Evolutionary conservation across 441 rosid species (phyloP).

Genomic region (Populus trichocarpa): DNA sequence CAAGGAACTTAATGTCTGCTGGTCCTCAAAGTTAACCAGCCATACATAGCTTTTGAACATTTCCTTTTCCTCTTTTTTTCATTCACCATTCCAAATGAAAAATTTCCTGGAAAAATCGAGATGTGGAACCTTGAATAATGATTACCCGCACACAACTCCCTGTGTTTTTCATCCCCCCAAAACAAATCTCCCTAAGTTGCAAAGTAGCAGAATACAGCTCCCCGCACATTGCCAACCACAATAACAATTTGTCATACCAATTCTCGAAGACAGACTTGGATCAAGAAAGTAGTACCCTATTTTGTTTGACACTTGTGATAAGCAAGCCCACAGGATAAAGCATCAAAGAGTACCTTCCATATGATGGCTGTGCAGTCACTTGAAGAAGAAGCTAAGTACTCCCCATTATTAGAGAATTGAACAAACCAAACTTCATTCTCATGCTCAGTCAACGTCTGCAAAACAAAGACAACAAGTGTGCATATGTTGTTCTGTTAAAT

Average conservation of each 20-base stretch:
- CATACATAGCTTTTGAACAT: neutral
- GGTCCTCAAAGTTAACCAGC: neutral
- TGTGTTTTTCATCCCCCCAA: neutral
- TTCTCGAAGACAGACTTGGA: neutral
- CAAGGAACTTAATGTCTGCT: neutral
- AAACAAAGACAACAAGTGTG: constrained; percentile 6
- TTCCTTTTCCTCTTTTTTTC: neutral
- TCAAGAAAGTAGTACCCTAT: neutral
- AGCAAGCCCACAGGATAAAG: neutral
- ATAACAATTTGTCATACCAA: neutral
- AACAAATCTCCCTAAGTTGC: neutral
- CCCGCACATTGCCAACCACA: neutral
- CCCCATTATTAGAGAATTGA: constrained; percentile 75
- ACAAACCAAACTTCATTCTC: constrained; percentile 92
- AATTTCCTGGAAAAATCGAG: neutral
- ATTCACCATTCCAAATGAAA: neutral
- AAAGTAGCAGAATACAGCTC: neutral
- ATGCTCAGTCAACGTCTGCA: constrained; percentile 78
- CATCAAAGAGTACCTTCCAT: constrained; percentile 63
- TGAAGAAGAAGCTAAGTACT: constrained; percentile 83
- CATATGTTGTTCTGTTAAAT: no score
- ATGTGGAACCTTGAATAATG: neutral
- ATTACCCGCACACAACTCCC: neutral
- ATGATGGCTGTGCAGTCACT: constrained; percentile 87
- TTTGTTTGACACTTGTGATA: neutral